A percentile compares a stretch with the other conserved stretches of the same genome.
Conservation (phyloP, 192 early-diverging fungal species). For the Gryganskiella cystojenkinii region DNA sequence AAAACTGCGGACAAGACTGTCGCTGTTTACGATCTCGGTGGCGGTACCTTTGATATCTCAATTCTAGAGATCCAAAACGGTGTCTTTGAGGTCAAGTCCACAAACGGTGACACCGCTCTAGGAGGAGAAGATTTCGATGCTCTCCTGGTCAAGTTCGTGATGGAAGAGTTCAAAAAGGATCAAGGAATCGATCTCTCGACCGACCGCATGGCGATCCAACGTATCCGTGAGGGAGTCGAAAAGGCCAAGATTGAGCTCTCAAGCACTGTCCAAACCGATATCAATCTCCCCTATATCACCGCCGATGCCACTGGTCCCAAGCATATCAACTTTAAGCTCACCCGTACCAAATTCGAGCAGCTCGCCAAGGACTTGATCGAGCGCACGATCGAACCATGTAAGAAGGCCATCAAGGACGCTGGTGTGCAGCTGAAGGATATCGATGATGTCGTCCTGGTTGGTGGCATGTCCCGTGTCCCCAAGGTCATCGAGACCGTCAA, state of each 20-base stretch:
- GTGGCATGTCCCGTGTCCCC: conserved; percentile 98
- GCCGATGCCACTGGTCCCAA: conserved; percentile 90
- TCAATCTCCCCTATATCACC: conserved; percentile 97
- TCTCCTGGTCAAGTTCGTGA: conserved; percentile 79
- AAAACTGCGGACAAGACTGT: conserved; percentile 89
- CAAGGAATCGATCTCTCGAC: conserved; percentile 83
- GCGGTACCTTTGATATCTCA: conserved; percentile 99
- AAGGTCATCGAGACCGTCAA: conserved; percentile 96
- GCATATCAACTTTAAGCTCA: conserved; percentile 96
- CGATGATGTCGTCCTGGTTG: conserved; percentile 95
- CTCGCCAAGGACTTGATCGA: conserved; percentile 85
- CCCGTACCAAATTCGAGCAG: conserved; percentile 89
- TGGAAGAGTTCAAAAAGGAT: conserved; percentile 94
- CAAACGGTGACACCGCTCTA: conserved; percentile 94
- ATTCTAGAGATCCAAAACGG: conserved; percentile 98
- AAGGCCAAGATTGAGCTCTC: conserved; percentile 99
- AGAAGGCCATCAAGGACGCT: conserved; percentile 97
- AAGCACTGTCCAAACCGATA: conserved; percentile 93
- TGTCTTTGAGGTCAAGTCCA: conserved; percentile 99
- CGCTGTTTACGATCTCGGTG: conserved; percentile 97
- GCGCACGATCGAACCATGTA: conserved; percentile 92
- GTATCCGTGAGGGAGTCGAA: conserved; percentile 96
- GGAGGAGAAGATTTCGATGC: conserved; percentile 85
- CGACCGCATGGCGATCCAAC: conserved; percentile 97
- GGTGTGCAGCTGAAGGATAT: conserved; percentile 83